phyloP scores from a whole-genome alignment of 1,284 basidiomycete genomes.

The Naganishia albida region DNA sequence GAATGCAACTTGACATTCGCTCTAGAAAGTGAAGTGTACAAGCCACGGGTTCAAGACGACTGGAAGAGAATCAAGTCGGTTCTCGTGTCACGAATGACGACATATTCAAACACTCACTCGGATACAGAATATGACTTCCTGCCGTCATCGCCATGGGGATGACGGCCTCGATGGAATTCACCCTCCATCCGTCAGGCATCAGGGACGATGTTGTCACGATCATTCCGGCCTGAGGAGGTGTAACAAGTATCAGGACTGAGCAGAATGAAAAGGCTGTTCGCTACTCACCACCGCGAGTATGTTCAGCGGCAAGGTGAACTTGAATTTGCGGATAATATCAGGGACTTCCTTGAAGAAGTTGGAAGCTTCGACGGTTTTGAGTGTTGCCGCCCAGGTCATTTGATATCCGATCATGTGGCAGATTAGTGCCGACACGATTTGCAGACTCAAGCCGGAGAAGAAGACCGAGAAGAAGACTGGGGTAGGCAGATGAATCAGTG shows the following conservation, averaged over 20 bases:
- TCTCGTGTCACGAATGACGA: background rate
- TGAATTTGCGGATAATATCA: conserved; percentile 72
- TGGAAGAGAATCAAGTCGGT: conserved; percentile 19
- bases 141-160: conserved; percentile 42
- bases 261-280: too few species aligned
- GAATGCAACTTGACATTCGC: background rate
- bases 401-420: conserved; percentile 79
- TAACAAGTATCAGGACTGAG: background rate
- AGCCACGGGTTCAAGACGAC: conserved; percentile 29
- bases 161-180: conserved; percentile 39
- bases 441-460: conserved; percentile 74
- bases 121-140: conserved; percentile 43
- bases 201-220: conserved; percentile 38
- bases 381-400: conserved; percentile 69
- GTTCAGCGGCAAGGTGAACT: conserved; percentile 64
- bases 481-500: background rate
- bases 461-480: conserved; percentile 69
- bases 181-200: conserved; percentile 40
- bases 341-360: conserved; percentile 82
- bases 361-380: conserved; percentile 56
- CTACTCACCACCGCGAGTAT: conserved; percentile 55
- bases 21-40: conserved; percentile 58
- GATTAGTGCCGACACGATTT: conserved; percentile 69
- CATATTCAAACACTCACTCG: conserved; percentile 33
- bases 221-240: conserved; percentile 37